Evolutionary conservation across 2,329 filamentous ascomycete species (phyloP).

Genomic region (Fusarium begoniae): DNA sequence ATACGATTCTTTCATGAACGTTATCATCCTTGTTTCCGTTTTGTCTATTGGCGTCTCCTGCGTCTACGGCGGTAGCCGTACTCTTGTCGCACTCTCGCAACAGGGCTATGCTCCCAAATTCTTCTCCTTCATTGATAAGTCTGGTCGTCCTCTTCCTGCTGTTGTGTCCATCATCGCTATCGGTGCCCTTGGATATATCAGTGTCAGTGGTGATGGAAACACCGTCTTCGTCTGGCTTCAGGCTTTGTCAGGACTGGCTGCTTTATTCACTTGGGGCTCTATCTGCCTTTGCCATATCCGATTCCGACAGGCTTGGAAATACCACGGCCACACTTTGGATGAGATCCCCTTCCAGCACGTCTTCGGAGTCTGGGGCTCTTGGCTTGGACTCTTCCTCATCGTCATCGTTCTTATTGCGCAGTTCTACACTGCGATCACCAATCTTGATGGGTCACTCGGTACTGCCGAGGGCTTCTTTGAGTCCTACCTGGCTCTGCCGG

Average conservation of each 20-base stretch:
- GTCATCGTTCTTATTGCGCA: slow-evolving; percentile 65
- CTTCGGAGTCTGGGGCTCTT: slow-evolving; percentile 71
- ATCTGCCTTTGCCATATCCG: slow-evolving; percentile 76
- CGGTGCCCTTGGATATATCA: slow-evolving; percentile 61
- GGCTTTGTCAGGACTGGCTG: slow-evolving; percentile 70
- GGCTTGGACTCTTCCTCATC: slow-evolving; percentile 67
- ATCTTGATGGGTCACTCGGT: slow-evolving; percentile 43
- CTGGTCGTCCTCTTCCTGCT: slow-evolving; percentile 63
- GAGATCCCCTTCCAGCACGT: slow-evolving; percentile 74
- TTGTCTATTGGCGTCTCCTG: slow-evolving; percentile 67
- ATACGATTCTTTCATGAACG: slow-evolving; percentile 67
- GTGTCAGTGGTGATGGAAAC: slow-evolving; percentile 54
- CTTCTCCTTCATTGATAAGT: slow-evolving; percentile 66
- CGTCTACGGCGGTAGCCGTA: slow-evolving; percentile 68
- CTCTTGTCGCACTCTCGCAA: slow-evolving; percentile 66
- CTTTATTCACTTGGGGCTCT: slow-evolving; percentile 75
- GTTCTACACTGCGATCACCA: slow-evolving; percentile 58
- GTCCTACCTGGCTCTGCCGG: slow-evolving; percentile 61
- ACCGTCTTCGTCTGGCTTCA: slow-evolving; percentile 72
- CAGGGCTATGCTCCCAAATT: slow-evolving; percentile 67
- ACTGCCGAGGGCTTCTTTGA: slow-evolving; percentile 60
- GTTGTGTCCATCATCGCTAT: slow-evolving; percentile 58
- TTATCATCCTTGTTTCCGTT: slow-evolving; percentile 67
- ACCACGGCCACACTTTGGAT: slow-evolving; percentile 68
- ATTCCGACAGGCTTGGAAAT: slow-evolving; percentile 71